Conservation (phyloP, 768 basidiomycete genomes). For the Lentinula sp. region DNA sequence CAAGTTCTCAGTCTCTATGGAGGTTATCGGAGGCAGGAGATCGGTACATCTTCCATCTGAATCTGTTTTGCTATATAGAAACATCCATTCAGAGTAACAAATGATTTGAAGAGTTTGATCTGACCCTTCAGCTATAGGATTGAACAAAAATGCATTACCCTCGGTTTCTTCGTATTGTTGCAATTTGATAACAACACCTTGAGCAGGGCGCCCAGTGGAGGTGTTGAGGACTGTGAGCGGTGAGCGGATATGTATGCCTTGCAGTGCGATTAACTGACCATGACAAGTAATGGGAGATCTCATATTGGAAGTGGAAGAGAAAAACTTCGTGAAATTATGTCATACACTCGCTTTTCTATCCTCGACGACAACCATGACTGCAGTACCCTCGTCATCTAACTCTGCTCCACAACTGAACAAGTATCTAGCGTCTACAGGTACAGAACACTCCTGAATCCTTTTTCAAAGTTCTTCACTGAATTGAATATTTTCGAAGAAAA, state of each 20-base stretch:
- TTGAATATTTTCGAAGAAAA: conserved; percentile 53
- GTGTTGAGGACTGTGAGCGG: conserved; percentile 70
- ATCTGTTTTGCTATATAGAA: conserved; percentile 56
- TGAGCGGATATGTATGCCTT: neutral
- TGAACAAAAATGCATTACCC: conserved; percentile 38
- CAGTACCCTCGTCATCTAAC: conserved; percentile 14
- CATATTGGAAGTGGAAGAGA: conserved; percentile 10
- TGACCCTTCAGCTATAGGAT: conserved; percentile 57
- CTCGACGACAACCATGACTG: conserved; percentile 23
- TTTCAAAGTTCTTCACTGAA: neutral
- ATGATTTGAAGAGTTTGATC: conserved; percentile 6
- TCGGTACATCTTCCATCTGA: conserved; percentile 76
- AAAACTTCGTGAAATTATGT: neutral
- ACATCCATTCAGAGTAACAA: neutral
- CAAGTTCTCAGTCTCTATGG: conserved; percentile 34
- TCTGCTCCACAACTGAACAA: conserved; percentile 72
- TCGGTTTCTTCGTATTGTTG: conserved; percentile 38
- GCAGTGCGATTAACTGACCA: conserved; percentile 34
- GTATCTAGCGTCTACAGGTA: conserved; percentile 88
- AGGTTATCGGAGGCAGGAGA: conserved; percentile 55
- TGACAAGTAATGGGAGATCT: conserved; percentile 92
- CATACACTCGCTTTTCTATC: neutral
- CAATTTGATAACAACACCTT: conserved; percentile 59
- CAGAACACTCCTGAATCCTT: conserved; percentile 14
- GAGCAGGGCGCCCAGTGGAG: conserved; percentile 75